phyloP scores from a whole-genome alignment of 2,329 filamentous ascomycete genomes.

The Colletotrichum sp. region DNA sequence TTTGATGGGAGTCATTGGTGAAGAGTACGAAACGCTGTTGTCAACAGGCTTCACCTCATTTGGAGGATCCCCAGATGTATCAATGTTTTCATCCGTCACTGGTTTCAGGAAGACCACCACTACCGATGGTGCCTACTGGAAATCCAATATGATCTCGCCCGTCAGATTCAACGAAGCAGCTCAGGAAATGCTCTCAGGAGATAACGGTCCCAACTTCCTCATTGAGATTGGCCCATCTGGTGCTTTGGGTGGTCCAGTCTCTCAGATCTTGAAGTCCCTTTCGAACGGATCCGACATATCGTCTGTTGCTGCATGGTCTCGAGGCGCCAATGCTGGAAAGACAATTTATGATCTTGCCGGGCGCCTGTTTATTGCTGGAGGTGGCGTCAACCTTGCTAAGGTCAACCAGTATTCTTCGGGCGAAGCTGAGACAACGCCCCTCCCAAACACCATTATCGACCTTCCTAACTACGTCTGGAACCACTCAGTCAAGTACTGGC shows the following conservation, averaged over 20 bases:
- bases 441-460: background rate
- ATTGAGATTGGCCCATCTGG: constrained; percentile 32
- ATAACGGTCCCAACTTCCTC: constrained; percentile 24
- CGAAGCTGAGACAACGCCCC: rapidly evolving
- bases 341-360: background rate
- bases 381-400: background rate
- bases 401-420: background rate
- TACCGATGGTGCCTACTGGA: background rate
- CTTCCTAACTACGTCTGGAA: constrained; percentile 18
- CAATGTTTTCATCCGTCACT: constrained; percentile 21
- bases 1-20: constrained; percentile 2
- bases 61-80: background rate
- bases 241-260: constrained; percentile 32
- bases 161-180: background rate
- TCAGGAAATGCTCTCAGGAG: background rate
- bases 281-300: background rate
- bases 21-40: background rate
- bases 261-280: constrained; percentile 26
- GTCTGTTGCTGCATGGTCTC: background rate
- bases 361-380: background rate
- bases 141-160: constrained; percentile 1
- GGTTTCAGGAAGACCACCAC: background rate
- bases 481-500: constrained; percentile 4
- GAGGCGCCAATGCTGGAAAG: background rate
- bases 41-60: background rate